phyloP scores from a whole-genome alignment of 2,329 filamentous ascomycete genomes.

The Xylaria sp. region DNA sequence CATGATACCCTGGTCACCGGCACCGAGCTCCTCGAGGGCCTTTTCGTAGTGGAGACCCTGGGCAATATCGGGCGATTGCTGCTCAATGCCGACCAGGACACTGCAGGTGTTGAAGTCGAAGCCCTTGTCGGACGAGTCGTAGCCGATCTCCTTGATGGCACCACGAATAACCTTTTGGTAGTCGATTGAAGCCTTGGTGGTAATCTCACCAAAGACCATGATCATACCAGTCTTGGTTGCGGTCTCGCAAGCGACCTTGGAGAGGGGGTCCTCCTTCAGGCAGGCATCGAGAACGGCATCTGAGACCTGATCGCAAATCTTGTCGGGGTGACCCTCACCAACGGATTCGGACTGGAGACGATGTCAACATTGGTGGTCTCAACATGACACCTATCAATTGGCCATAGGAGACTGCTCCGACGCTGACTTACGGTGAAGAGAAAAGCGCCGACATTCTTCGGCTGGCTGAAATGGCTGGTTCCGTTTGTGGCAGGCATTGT shows the following conservation, averaged over 20 bases:
- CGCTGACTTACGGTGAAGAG: constrained; percentile 75
- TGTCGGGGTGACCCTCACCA: constrained; percentile 91
- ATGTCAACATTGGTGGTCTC: constrained; percentile 35
- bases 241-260: constrained; percentile 99
- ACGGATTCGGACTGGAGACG: constrained; percentile 78
- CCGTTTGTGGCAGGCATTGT: constrained; percentile 69
- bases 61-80: constrained; percentile 98
- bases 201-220: constrained; percentile 99
- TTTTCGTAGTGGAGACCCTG: constrained; percentile 99
- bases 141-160: constrained; percentile 98
- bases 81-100: constrained; percentile 97
- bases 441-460: constrained; percentile 75
- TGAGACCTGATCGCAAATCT: constrained; percentile 98
- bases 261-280: constrained; percentile 91
- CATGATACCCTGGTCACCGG: constrained; percentile 99
- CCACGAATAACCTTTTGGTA: constrained; percentile 98
- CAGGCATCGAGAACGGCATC: constrained; percentile 99
- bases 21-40: constrained; percentile 96
- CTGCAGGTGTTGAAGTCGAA: constrained; percentile 99
- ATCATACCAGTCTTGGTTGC: constrained; percentile 99
- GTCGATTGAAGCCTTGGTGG: constrained; percentile 93
- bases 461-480: constrained; percentile 52
- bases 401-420: background rate
- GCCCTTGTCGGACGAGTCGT: constrained; percentile 95
- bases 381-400: constrained; percentile 4